These are phyloP conservation scores for Trypethelium eluteriae DNA, from an alignment of 495 filamentous ascomycete species.

Conservation along the genomic window DNA sequence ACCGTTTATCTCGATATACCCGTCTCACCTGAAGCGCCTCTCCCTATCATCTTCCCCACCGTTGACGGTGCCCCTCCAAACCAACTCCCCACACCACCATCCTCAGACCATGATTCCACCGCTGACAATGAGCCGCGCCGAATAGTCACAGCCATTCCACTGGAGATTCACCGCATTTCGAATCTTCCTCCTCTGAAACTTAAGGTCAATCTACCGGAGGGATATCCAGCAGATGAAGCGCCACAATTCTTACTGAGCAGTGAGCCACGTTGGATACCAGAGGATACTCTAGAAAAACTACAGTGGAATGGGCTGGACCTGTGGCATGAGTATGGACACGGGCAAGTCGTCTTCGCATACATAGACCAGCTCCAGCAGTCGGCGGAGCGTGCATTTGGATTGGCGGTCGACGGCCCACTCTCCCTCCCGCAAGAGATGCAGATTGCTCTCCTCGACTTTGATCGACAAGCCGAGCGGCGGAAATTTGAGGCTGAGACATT, in stretches of 20 bases:
- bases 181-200: slow-evolving; percentile 71
- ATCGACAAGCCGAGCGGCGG: slow-evolving; percentile 60
- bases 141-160: slow-evolving; percentile 14
- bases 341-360: slow-evolving; percentile 72
- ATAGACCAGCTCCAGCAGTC: slow-evolving; percentile 81
- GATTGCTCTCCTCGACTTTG: slow-evolving; percentile 68
- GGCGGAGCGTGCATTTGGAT: slow-evolving; percentile 67
- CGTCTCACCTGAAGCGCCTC: slow-evolving; percentile 59
- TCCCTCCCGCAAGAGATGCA: slow-evolving; percentile 54
- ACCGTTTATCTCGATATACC: slow-evolving; percentile 63
- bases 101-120: slow-evolving; percentile 30
- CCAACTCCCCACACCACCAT: slow-evolving; percentile 41
- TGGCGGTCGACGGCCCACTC: slow-evolving; percentile 46
- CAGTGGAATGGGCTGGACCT: slow-evolving; percentile 52
- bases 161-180: slow-evolving; percentile 56
- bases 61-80: slow-evolving; percentile 37
- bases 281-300: slow-evolving; percentile 48
- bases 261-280: slow-evolving; percentile 62
- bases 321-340: slow-evolving; percentile 77
- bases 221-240: slow-evolving; percentile 63
- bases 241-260: slow-evolving; percentile 61
- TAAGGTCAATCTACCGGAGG: slow-evolving; percentile 59
- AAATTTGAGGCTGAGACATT: slow-evolving; percentile 80
- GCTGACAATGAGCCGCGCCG: slow-evolving; percentile 20
- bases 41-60: slow-evolving; percentile 61